Conservation (phyloP, 805 yeast genomes). For the Candida easanensis region DNA sequence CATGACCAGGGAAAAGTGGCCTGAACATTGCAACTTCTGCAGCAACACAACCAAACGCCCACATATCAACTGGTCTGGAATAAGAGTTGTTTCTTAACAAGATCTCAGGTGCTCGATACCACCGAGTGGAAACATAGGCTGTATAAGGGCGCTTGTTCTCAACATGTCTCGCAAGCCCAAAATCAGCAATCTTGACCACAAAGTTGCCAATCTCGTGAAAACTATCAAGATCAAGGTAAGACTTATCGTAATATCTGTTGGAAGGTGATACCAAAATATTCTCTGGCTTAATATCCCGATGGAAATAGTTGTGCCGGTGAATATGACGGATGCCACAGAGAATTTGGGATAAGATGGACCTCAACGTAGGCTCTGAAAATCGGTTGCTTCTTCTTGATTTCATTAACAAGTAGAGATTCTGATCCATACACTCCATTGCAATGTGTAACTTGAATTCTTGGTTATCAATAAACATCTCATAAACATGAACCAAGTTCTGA, state of each 20-base stretch:
- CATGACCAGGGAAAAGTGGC: conserved; percentile 83
- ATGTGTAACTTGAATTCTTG: conserved; percentile 61
- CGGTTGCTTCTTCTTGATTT: conserved; percentile 50
- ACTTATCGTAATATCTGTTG: conserved; percentile 45
- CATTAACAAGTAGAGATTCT: conserved; percentile 76
- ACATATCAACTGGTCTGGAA: conserved; percentile 70
- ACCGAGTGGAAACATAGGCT: conserved; percentile 76
- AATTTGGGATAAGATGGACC: conserved; percentile 67
- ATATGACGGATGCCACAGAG: conserved; percentile 80
- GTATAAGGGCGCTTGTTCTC: conserved; percentile 57
- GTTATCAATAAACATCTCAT: conserved; percentile 77
- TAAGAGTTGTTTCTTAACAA: conserved; percentile 60
- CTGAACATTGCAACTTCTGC: conserved; percentile 66
- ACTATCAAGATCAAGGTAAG: conserved; percentile 21
- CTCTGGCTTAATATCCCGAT: conserved; percentile 93
- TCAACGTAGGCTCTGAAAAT: conserved; percentile 58
- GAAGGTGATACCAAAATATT: conserved; percentile 73
- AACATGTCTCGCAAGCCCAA: conserved; percentile 69
- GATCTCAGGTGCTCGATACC: conserved; percentile 86
- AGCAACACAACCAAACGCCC: conserved; percentile 86
- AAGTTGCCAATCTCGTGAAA: conserved; percentile 38
- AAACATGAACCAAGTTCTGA: conserved; percentile 66
- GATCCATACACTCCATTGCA: conserved; percentile 87
- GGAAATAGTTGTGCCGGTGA: conserved; percentile 66
- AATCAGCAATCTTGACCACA: conserved; percentile 74